Conservation (phyloP, 352 stramenopile species). For the Halophytophthora batemanensis region DNA sequence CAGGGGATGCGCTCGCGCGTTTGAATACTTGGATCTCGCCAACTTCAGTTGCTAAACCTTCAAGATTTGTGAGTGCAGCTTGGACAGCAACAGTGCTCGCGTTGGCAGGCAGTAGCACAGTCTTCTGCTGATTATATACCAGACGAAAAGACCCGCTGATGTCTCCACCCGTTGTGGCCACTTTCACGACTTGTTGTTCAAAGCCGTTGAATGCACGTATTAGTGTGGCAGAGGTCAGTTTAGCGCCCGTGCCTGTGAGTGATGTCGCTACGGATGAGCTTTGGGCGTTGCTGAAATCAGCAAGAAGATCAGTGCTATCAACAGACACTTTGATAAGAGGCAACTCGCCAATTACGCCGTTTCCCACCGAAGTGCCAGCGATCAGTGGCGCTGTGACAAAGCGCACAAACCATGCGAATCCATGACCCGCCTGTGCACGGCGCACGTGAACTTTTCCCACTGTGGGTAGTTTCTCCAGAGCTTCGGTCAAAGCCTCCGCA, state of each 20-base stretch:
- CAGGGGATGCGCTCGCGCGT: conserved; percentile 27
- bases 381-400: conserved; percentile 49
- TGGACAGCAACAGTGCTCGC: conserved; percentile 54
- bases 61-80: conserved; percentile 43
- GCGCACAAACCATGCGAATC: conserved; percentile 79
- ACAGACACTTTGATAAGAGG: conserved; percentile 74
- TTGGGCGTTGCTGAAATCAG: conserved; percentile 46
- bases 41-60: conserved; percentile 18
- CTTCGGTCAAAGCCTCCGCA: conserved; percentile 70
- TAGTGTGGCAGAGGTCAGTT: conserved; percentile 70
- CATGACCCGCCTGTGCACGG: conserved; percentile 65
- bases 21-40: conserved; percentile 62
- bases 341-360: conserved; percentile 47
- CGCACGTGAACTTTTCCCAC: conserved; percentile 80
- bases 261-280: conserved; percentile 24
- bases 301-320: conserved; percentile 54
- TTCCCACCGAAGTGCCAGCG: conserved; percentile 29
- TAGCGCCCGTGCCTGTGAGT: conserved; percentile 75
- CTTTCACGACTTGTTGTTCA: conserved; percentile 88
- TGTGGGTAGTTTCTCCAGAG: conserved; percentile 79
- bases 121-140: conserved; percentile 82
- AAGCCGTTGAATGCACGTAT: conserved; percentile 90
- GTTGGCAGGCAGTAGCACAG: conserved; percentile 61
- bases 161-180: conserved; percentile 52
- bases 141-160: conserved; percentile 89